Evolutionary conservation across 169 alveolate genomes (phyloP).

Genomic region (Cryptosporidium canis): DNA sequence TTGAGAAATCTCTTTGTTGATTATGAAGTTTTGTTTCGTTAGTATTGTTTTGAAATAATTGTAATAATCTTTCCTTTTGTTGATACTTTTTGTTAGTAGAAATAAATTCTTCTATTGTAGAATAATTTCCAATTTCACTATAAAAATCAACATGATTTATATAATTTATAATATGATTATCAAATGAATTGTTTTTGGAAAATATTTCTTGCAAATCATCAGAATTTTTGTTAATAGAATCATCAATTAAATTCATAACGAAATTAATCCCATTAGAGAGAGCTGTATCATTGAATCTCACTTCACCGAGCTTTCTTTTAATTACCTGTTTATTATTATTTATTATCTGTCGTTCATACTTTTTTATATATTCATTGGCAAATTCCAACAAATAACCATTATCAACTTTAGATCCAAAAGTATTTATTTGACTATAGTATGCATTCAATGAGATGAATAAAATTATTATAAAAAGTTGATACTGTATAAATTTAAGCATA

Average conservation of each 20-base stretch:
- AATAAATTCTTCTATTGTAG: not conserved
- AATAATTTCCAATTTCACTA: not conserved
- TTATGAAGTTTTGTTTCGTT: not conserved
- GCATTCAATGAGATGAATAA: not conserved
- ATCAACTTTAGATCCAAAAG: not conserved
- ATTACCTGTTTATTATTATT: not conserved
- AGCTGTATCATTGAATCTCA: not conserved
- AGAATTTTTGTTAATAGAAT: no score
- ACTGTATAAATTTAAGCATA: not conserved
- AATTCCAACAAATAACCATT: not conserved
- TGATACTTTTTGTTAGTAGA: not conserved
- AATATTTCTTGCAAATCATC: not conserved
- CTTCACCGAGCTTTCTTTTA: not conserved
- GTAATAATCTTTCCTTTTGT: not conserved
- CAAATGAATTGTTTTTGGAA: not conserved
- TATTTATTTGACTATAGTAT: not conserved
- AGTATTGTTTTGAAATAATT: not conserved
- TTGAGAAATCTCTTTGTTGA: not conserved
- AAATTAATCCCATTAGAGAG: no score
- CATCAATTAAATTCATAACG: slow-evolving; percentile 2
- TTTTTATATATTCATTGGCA: not conserved
- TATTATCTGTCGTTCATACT: not conserved
- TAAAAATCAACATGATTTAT: not conserved
- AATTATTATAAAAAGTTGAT: not conserved
- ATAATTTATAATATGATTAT: not conserved